phyloP scores from a whole-genome alignment of 345 rosid genomes.

The Alliaria petiolata region DNA sequence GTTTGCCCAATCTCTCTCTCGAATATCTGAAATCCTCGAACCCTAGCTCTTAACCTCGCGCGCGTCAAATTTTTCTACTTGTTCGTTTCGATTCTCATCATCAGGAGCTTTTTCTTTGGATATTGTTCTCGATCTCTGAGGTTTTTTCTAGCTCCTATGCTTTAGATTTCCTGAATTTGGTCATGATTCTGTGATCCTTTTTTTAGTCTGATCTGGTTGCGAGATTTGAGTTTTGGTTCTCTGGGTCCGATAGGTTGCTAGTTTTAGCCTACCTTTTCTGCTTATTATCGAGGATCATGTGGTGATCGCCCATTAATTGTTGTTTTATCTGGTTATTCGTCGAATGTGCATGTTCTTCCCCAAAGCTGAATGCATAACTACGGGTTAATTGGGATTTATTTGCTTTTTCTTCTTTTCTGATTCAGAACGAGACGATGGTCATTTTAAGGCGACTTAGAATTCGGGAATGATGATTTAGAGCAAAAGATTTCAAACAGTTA shows the following conservation, averaged over 20 bases:
- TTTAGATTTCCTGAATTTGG: neutral
- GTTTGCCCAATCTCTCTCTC: constrained; percentile 1
- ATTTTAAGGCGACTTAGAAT: neutral
- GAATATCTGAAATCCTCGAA: constrained; percentile 15
- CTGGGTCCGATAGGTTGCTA: neutral
- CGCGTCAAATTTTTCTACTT: neutral
- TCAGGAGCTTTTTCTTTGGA: neutral
- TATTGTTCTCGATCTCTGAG: constrained; percentile 14
- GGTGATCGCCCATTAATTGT: neutral
- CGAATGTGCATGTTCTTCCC: constrained; percentile 1
- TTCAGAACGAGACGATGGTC: neutral
- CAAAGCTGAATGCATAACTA: too few species aligned
- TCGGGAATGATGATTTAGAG: neutral
- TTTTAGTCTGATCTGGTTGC: constrained; percentile 5
- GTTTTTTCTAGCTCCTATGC: neutral
- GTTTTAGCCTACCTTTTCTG: neutral
- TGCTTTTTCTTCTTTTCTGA: neutral
- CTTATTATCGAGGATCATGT: neutral
- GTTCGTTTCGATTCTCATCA: neutral
- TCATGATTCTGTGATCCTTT: neutral
- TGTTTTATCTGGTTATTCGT: neutral
- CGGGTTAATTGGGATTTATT: neutral
- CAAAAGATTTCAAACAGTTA: neutral
- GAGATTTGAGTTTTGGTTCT: neutral
- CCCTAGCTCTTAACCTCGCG: constrained; percentile 12